Evolutionary conservation across 805 yeast genomes (phyloP).

Genomic region (Candida qinlingensis): DNA sequence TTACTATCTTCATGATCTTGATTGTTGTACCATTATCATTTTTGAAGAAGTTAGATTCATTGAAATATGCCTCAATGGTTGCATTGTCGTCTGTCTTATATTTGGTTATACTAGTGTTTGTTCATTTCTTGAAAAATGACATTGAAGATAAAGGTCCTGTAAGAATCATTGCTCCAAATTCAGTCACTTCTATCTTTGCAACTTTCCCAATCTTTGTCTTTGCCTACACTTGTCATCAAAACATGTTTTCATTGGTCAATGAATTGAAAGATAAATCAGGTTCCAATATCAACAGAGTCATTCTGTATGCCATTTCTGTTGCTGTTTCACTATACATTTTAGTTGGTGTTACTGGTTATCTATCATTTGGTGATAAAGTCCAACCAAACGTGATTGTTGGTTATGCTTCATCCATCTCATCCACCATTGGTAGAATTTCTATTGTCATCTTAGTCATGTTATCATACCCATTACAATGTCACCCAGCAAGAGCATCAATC

Average conservation of each 20-base stretch:
- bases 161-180: constrained; percentile 40
- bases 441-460: constrained; percentile 76
- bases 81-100: constrained; percentile 81
- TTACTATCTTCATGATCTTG: constrained; percentile 46
- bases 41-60: constrained; percentile 69
- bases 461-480: constrained; percentile 87
- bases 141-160: constrained; percentile 49
- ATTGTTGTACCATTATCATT: constrained; percentile 54
- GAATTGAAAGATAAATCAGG: constrained; percentile 60
- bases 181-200: constrained; percentile 46
- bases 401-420: constrained; percentile 60
- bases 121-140: constrained; percentile 61
- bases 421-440: constrained; percentile 75
- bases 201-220: constrained; percentile 90
- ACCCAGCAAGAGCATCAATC: constrained; percentile 81
- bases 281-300: constrained; percentile 40
- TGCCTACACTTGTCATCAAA: constrained; percentile 95
- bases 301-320: constrained; percentile 47
- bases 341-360: constrained; percentile 80
- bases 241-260: constrained; percentile 84
- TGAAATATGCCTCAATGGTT: constrained; percentile 78
- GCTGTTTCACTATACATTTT: constrained; percentile 59
- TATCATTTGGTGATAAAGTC: constrained; percentile 80
- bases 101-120: constrained; percentile 63
- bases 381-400: constrained; percentile 74